Conservation (phyloP, 2,329 filamentous ascomycete species). For the Proliferodiscus dingleyae region DNA sequence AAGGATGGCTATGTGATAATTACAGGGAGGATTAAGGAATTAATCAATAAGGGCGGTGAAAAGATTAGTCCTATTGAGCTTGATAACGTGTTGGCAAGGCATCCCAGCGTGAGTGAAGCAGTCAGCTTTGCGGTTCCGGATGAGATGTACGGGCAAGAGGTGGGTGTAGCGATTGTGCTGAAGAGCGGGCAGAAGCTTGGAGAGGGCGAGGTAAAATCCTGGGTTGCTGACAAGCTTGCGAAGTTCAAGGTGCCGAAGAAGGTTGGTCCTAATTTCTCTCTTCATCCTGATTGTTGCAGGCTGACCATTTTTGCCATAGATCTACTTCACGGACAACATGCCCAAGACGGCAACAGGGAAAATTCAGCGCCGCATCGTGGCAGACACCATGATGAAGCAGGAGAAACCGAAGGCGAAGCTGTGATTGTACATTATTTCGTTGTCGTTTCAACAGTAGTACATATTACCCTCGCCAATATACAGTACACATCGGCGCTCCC, state of each 20-base stretch:
- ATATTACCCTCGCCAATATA: too few species aligned
- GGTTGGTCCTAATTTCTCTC: slow-evolving; percentile 41
- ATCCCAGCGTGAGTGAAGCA: slow-evolving; percentile 69
- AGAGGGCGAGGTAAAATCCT: slow-evolving; percentile 59
- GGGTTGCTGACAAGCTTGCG: slow-evolving; percentile 64
- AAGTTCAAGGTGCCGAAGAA: slow-evolving; percentile 86
- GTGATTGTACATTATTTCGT: too few species aligned
- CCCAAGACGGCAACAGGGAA: slow-evolving; percentile 92
- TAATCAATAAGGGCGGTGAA: slow-evolving; percentile 87
- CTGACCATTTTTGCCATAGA: slow-evolving; percentile 38
- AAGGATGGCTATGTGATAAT: slow-evolving; percentile 78
- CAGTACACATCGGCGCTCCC: too few species aligned
- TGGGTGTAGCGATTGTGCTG: slow-evolving; percentile 70
- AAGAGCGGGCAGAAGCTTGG: slow-evolving; percentile 56
- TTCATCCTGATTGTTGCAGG: not conserved
- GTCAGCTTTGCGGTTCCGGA: slow-evolving; percentile 81
- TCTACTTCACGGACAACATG: slow-evolving; percentile 80
- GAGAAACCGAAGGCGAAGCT: slow-evolving; percentile 52
- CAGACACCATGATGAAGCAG: slow-evolving; percentile 75
- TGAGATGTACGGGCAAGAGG: slow-evolving; percentile 77
- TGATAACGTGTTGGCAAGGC: slow-evolving; percentile 73
- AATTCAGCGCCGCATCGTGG: slow-evolving; percentile 81
- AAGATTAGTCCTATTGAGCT: slow-evolving; percentile 87
- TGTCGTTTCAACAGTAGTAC: too few species aligned
- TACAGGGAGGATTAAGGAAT: slow-evolving; percentile 87